Percentiles rank a stretch among this genome's conserved stretches.
phyloP scores from a whole-genome alignment of 257 asterid genomes.

The Leptodermis oblonga region DNA sequence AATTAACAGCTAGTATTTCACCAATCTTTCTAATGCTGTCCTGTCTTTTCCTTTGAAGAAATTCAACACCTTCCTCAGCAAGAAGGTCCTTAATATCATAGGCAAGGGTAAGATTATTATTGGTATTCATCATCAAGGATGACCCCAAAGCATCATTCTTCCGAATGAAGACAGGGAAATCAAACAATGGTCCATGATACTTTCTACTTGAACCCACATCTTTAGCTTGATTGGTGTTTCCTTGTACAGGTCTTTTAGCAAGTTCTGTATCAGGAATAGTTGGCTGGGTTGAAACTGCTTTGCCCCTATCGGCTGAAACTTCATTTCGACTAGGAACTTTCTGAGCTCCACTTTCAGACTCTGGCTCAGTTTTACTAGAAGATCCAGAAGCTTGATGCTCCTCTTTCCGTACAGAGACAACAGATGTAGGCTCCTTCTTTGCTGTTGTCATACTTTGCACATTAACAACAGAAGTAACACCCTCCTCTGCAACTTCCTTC shows the following conservation, averaged over 20 bases:
- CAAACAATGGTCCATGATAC: slow-evolving; percentile 96
- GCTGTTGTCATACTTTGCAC: slow-evolving; percentile 36
- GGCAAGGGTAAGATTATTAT: slow-evolving; percentile 61
- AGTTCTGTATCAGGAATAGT: slow-evolving; percentile 53
- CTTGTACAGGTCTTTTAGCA: slow-evolving; percentile 58
- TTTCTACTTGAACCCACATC: slow-evolving; percentile 69
- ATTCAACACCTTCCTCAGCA: slow-evolving; percentile 74
- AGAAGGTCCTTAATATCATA: slow-evolving; percentile 89
- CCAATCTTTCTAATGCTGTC: slow-evolving; percentile 80
- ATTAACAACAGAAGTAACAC: slow-evolving; percentile 30
- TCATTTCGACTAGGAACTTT: slow-evolving; percentile 53
- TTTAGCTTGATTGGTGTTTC: slow-evolving; percentile 59
- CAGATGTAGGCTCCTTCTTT: slow-evolving; percentile 48
- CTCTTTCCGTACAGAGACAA: slow-evolving; percentile 57
- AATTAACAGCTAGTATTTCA: slow-evolving; percentile 74
- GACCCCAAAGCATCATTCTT: slow-evolving; percentile 85
- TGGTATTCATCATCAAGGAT: slow-evolving; percentile 64
- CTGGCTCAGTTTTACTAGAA: slow-evolving; percentile 56
- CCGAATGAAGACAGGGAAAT: slow-evolving; percentile 92
- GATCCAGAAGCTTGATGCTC: slow-evolving; percentile 53
- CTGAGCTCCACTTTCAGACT: slow-evolving; percentile 47
- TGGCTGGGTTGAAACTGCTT: slow-evolving; percentile 52
- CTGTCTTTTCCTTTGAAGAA: slow-evolving; percentile 65
- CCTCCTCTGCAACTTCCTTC: slow-evolving; percentile 55
- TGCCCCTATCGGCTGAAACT: slow-evolving; percentile 65